Evolutionary conservation across 495 filamentous ascomycete genomes (phyloP), one percentile per base, ranked within the genome.

Genomic region (Podospora anserina): DNA sequence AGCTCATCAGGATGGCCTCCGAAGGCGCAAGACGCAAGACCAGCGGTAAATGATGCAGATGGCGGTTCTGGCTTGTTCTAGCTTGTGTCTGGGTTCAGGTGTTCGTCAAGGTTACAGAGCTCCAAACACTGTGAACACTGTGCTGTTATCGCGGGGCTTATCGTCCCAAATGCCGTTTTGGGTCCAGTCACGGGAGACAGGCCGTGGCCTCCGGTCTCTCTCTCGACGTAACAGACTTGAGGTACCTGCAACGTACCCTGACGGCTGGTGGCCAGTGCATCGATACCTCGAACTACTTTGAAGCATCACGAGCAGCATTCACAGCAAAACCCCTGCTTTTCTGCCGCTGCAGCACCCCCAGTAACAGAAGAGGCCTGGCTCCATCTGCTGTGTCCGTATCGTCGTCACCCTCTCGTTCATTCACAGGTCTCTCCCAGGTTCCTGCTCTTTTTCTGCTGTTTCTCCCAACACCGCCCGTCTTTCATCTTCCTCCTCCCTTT

Each of bases 241-340:
- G 30, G 1, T 15, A 34, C 18, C 27, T 16, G 20, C 27, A 5
- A 27, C 0, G 60, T 62, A 62, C 53, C 20, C 27, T 65, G 15
- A n/a, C 28, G 32, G 63, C 54, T 54, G 64, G 55, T 20, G 60
- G n/a, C 11, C 15, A 56, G 32, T 77, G n/a, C n/a, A 58, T 56
- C 55, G 55, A n/a, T 58, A 58, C 55, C 9, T n/a, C 4, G 55
- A 18, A n/a, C 6, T 20, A 58, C 55, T 18, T 26, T 26, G n/a
- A 34, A 32, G 62, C 70, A 74, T 77, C 75, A 77, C 71, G 68
- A 70, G 74, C 61, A 32, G 30, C 30, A 32, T 7, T 32, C 4
- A 32, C 44, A 18, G 13, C 39, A 49, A 63, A 68, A 66, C 71
- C 71, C 71, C 71, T 73, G 57, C 67, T 70, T 69, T 72, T 68